Conservation (phyloP, 257 asterid genomes). For the Sherardia arvensis region DNA sequence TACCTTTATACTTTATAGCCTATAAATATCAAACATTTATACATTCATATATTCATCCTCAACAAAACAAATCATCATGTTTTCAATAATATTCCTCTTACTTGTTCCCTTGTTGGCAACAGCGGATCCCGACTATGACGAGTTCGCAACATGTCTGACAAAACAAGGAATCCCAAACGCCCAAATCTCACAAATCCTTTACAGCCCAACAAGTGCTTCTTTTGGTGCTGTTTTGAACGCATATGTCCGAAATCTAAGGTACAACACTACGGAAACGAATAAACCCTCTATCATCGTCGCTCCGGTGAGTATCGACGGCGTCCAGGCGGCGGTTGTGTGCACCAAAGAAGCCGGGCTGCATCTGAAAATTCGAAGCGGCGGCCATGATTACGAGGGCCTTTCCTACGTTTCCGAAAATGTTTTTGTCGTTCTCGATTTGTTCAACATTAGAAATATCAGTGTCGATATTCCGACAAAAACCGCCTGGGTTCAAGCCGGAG, state of each 20-base stretch:
- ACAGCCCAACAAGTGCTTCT: constrained; percentile 16
- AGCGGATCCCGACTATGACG: constrained; percentile 9
- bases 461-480: constrained; percentile 12
- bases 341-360: constrained; percentile 19
- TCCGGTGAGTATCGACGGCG: constrained; percentile 16
- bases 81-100: background rate
- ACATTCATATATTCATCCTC: too few species aligned
- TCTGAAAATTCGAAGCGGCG: constrained; percentile 43
- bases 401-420: constrained; percentile 21
- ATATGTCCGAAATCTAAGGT: constrained; percentile 25
- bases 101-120: background rate
- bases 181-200: constrained; percentile 17
- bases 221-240: constrained; percentile 17
- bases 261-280: constrained; percentile 14
- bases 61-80: too few species aligned
- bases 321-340: constrained; percentile 22
- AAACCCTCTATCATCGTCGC: constrained; percentile 32
- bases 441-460: constrained; percentile 23
- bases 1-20: too few species aligned
- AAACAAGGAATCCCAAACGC: constrained; percentile 4
- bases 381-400: constrained; percentile 45
- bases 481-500: constrained; percentile 41
- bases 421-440: constrained; percentile 32
- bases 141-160: constrained; percentile 21
- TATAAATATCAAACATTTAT: too few species aligned